These are phyloP conservation scores for Isabelozyma pseudorhagii DNA, from an alignment of 805 yeast genomes.

Conservation along the genomic window DNA sequence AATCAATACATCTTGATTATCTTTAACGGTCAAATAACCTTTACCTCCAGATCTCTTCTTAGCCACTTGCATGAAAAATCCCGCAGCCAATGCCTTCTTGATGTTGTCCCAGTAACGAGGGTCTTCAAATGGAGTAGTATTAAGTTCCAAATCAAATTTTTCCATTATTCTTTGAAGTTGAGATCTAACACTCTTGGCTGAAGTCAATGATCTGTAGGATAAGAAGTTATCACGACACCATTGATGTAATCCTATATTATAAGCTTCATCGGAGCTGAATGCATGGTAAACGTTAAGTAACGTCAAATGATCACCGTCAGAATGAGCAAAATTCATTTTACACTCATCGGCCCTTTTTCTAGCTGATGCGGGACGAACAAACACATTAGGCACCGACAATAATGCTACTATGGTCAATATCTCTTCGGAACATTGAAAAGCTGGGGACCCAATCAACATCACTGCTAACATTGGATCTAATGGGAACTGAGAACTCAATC, in stretches of 20 bases:
- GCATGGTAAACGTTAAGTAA: slow-evolving; percentile 84
- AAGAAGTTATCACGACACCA: slow-evolving; percentile 94
- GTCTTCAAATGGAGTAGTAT: slow-evolving; percentile 59
- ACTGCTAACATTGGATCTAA: slow-evolving; percentile 95
- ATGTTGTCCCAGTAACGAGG: slow-evolving; percentile 70
- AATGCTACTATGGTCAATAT: slow-evolving; percentile 84
- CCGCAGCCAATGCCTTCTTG: slow-evolving; percentile 83
- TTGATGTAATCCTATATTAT: slow-evolving; percentile 58
- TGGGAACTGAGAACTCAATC: slow-evolving; percentile 90
- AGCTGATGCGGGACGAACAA: slow-evolving; percentile 87
- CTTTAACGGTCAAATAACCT: slow-evolving; percentile 89
- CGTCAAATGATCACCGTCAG: slow-evolving; percentile 94
- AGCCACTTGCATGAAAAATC: slow-evolving; percentile 98
- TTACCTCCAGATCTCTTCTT: slow-evolving; percentile 78
- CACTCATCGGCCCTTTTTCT: slow-evolving; percentile 89
- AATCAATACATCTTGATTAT: slow-evolving; percentile 90
- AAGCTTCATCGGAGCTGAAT: slow-evolving; percentile 72
- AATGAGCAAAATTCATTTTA: slow-evolving; percentile 83
- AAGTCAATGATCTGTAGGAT: slow-evolving; percentile 75
- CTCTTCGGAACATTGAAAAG: slow-evolving; percentile 83
- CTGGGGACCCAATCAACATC: slow-evolving; percentile 84
- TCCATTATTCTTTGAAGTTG: slow-evolving; percentile 86
- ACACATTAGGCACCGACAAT: slow-evolving; percentile 90
- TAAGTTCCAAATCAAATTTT: slow-evolving; percentile 68
- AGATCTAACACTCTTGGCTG: slow-evolving; percentile 82